Conservation (phyloP, 2,329 filamentous ascomycete species). For the Microdochium trichocladiopsis region DNA sequence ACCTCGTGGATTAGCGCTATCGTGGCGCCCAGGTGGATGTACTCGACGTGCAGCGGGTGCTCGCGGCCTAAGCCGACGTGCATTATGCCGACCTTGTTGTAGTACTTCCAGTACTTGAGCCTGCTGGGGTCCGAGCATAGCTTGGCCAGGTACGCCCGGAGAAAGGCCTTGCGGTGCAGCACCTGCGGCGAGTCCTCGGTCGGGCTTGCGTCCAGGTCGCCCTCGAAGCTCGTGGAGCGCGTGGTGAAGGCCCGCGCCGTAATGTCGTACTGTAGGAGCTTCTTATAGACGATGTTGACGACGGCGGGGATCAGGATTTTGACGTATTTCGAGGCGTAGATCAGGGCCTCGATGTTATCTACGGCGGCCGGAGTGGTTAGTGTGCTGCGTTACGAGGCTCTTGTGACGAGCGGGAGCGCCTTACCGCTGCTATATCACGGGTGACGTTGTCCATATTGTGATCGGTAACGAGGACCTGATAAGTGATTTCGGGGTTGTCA, state of each 20-base stretch:
- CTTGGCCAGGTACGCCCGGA: conserved; percentile 67
- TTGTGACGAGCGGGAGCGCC: too few species aligned
- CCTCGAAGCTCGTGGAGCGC: conserved; percentile 56
- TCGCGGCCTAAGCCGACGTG: conserved; percentile 68
- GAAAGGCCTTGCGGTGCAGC: conserved; percentile 69
- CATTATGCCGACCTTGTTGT: conserved; percentile 82
- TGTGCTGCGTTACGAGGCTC: too few species aligned
- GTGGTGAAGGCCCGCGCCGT: conserved; percentile 71
- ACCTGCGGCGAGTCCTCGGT: conserved; percentile 69
- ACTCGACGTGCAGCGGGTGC: conserved; percentile 71
- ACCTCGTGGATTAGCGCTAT: conserved; percentile 73
- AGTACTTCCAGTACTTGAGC: conserved; percentile 76
- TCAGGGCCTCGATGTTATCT: conserved; percentile 68
- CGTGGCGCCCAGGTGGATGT: conserved; percentile 67
- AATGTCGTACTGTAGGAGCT: conserved; percentile 74
- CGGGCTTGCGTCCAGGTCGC: conserved; percentile 55
- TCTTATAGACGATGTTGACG: conserved; percentile 79
- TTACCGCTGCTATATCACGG: too few species aligned
- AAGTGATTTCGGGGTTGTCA: conserved; percentile 33
- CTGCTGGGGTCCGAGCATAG: conserved; percentile 68
- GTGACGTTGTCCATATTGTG: conserved; percentile 41
- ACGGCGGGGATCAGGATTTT: conserved; percentile 76
- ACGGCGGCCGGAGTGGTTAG: too few species aligned
- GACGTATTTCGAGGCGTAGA: conserved; percentile 66
- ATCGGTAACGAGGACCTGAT: conserved; percentile 72